Percentiles rank a stretch among this genome's conserved stretches.
Evolutionary conservation across 1,139 yeast species (phyloP).

Genomic region (Candida smagusa): DNA sequence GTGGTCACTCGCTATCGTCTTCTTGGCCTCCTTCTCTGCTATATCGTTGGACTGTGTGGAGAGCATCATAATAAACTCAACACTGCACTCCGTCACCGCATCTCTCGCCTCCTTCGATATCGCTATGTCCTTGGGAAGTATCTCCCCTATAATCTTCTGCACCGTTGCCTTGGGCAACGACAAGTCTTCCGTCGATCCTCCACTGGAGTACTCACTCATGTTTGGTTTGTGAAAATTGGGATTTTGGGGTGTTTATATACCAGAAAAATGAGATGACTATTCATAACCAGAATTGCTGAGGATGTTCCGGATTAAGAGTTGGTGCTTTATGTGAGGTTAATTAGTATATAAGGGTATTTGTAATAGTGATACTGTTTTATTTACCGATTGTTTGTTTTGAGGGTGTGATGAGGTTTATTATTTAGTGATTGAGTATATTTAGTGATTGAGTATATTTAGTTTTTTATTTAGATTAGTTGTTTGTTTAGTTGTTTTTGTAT

Average conservation of each 20-base stretch:
- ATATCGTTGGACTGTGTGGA: slow-evolving; percentile 94
- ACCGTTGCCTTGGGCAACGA: slow-evolving; percentile 77
- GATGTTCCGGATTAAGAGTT: too few species aligned
- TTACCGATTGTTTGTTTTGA: too few species aligned
- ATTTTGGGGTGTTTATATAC: slow-evolving; percentile 1
- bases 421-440: too few species aligned
- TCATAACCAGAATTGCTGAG: too few species aligned
- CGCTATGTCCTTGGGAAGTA: slow-evolving; percentile 79
- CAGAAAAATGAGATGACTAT: neutral
- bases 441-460: too few species aligned
- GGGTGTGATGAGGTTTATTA: too few species aligned
- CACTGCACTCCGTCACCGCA: slow-evolving; percentile 92
- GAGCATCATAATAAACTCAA: slow-evolving; percentile 91
- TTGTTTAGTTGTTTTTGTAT: too few species aligned
- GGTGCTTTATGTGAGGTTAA: too few species aligned
- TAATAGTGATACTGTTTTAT: too few species aligned
- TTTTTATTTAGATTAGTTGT: too few species aligned
- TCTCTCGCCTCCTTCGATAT: slow-evolving; percentile 94
- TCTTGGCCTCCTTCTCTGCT: slow-evolving; percentile 94
- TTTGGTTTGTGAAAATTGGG: slow-evolving; percentile 1
- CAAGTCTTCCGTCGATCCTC: slow-evolving; percentile 40
- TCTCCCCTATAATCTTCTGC: slow-evolving; percentile 88
- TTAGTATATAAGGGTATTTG: too few species aligned
- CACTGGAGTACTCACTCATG: slow-evolving; percentile 39
- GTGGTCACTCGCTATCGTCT: slow-evolving; percentile 95